These are phyloP conservation scores for Beauveria caledonica DNA, from an alignment of 2,329 filamentous ascomycete species.

Conservation along the genomic window DNA sequence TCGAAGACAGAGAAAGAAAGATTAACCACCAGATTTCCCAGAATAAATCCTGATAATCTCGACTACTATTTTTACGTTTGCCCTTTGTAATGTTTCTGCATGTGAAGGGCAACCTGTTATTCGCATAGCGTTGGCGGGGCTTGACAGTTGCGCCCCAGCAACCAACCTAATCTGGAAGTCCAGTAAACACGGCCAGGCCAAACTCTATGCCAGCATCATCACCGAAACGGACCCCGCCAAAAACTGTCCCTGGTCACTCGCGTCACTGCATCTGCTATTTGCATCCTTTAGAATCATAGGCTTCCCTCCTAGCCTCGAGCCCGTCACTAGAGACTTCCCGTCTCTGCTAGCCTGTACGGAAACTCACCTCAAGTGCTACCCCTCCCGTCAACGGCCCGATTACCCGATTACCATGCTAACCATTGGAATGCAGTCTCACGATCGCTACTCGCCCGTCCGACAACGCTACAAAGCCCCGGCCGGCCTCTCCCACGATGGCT, in stretches of 20 bases:
- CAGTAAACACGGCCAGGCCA: slow-evolving; percentile 11
- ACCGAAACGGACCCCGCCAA: slow-evolving; percentile 2
- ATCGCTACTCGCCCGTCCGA: neutral
- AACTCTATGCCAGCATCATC: slow-evolving; percentile 8
- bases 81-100: no score
- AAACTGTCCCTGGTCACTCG: neutral
- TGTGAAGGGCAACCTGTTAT: no score
- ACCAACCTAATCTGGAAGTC: slow-evolving; percentile 13
- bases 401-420: slow-evolving; percentile 34
- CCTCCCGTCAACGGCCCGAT: slow-evolving; percentile 16
- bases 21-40: no score
- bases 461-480: slow-evolving; percentile 8
- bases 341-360: neutral
- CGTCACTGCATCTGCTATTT: neutral
- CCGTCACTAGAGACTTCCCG: neutral
- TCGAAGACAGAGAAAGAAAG: no score
- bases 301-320: neutral
- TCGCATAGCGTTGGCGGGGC: neutral
- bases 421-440: slow-evolving; percentile 27
- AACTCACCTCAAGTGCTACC: neutral
- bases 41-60: no score
- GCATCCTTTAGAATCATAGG: neutral
- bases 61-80: no score
- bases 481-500: slow-evolving; percentile 24
- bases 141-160: slow-evolving; percentile 7